Percentiles rank a stretch among this genome's conserved stretches.
Conservation (phyloP, 148 eudicot species). For the Pharnaceum exiguum region DNA sequence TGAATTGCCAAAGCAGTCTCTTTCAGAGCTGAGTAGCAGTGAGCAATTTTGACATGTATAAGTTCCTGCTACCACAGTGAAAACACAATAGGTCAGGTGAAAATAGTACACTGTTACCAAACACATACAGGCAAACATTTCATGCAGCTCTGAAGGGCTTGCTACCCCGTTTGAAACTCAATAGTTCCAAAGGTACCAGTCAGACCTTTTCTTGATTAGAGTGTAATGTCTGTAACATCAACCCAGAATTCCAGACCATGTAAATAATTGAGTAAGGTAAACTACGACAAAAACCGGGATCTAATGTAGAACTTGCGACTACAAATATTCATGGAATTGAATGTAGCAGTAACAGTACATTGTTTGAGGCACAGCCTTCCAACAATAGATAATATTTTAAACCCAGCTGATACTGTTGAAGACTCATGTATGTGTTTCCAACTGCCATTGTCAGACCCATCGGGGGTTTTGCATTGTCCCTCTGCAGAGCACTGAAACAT, state of each 20-base stretch:
- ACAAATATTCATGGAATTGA: not conserved
- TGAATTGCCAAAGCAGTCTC: constrained; percentile 50
- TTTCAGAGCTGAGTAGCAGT: constrained; percentile 45
- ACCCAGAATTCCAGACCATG: too few relatives aligned
- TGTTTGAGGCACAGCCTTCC: constrained; percentile 37
- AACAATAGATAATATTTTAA: constrained; percentile 69
- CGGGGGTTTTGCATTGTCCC: constrained; percentile 32
- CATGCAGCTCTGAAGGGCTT: constrained; percentile 1
- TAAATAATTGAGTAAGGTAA: too few relatives aligned
- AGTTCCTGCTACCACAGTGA: constrained; percentile 40
- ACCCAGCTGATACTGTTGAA: constrained; percentile 54
- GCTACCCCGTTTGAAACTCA: too few relatives aligned
- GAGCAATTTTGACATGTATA: constrained; percentile 58
- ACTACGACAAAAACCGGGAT: not conserved
- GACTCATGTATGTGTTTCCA: constrained; percentile 52
- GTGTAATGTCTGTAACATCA: too few relatives aligned
- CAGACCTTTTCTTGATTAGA: too few relatives aligned
- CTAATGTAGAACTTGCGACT: not conserved
- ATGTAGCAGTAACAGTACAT: constrained; percentile 32
- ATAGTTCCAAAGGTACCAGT: too few relatives aligned
- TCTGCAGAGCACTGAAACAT: constrained; percentile 49
- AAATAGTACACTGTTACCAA: not conserved
- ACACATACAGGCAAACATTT: not conserved
- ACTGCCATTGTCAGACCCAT: constrained; percentile 48
- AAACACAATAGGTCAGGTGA: not conserved